Evolutionary conservation across 352 stramenopile species (phyloP), one percentile per base, ranked within the genome.

Genomic region (Pythium volutum): DNA sequence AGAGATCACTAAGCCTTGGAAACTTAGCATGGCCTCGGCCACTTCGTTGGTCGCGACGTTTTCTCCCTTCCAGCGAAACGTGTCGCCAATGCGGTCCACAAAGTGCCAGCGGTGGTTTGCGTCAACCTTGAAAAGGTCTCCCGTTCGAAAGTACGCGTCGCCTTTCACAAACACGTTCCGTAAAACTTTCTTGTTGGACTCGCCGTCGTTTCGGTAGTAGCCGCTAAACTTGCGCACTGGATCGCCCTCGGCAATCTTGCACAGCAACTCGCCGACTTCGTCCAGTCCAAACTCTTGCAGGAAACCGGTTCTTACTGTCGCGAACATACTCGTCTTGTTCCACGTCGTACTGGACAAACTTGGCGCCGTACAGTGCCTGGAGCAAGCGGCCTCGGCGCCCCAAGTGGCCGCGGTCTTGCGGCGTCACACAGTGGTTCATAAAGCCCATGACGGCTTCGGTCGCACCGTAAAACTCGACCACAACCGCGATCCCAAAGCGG

Each of bases 61-160:
- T 59, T 98, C 91, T 23, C 92, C 92, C 53, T 97, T 98, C 89
- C 91, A 98, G 16, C 92, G 82, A 65, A 97, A 98, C 18, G 91
- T 98, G 61, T 98, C 92, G 23, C 92, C 92, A 16, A 97, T 81
- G 18, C 92, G 84, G 55, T 98, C 93, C 5, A 95, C 72, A 53
- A 96, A 98, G 66, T 95, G 92, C 75, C 89, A 93, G 67, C 79
- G 89, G 5, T 79, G 71, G 8, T 76, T 63, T 27, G 70, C 59
- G 59, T 97, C 89, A 43, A 87, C 74, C 34, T 77, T 76, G 41
- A 98, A 89, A n/a, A 98, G 64, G 59, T 98, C 91, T 10, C 93
- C 93, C 9, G 86, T 96, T 39, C 89, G 84, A 62, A 97, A 97
- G 71, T 96, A 98, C 59, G 66, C 65, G 72, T 98, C 92, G 7